phyloP scores from a whole-genome alignment of 129 eudicot species.

The Deinandra increscens region DNA sequence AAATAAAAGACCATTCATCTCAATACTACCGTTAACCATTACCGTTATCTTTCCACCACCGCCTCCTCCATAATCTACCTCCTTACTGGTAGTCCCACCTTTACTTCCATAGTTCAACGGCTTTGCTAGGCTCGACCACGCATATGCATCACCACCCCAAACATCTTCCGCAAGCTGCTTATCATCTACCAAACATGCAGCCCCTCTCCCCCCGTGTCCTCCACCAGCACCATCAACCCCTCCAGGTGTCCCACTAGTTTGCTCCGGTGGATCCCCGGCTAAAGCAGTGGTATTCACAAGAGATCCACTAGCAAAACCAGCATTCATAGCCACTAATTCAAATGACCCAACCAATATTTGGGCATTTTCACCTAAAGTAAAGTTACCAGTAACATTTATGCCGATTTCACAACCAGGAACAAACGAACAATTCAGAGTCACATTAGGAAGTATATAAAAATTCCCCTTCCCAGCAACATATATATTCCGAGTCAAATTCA shows the following conservation, averaged over 20 bases:
- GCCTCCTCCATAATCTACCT: slow-evolving; percentile 87
- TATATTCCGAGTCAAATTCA: slow-evolving; percentile 56
- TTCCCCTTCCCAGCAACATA: slow-evolving; percentile 82
- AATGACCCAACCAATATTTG: slow-evolving; percentile 48
- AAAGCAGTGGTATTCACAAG: slow-evolving; percentile 65
- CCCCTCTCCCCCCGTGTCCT: slow-evolving; percentile 93
- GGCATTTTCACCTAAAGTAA: slow-evolving; percentile 68
- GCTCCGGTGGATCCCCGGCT: slow-evolving; percentile 76
- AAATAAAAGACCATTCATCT: slow-evolving; percentile 71
- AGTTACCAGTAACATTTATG: slow-evolving; percentile 71
- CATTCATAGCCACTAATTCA: slow-evolving; percentile 55
- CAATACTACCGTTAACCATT: slow-evolving; percentile 37
- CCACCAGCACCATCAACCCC: slow-evolving; percentile 89
- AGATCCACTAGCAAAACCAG: slow-evolving; percentile 53
- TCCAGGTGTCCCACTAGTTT: slow-evolving; percentile 92
- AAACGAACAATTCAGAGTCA: slow-evolving; percentile 49
- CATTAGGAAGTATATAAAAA: slow-evolving; percentile 68
- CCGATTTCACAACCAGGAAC: slow-evolving; percentile 62
- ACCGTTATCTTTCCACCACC: slow-evolving; percentile 81
- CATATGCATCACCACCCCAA: slow-evolving; percentile 96
- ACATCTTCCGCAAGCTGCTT: slow-evolving; percentile 73
- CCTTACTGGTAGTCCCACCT: slow-evolving; percentile 85
- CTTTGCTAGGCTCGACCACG: slow-evolving; percentile 55
- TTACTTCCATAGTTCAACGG: slow-evolving; percentile 90
- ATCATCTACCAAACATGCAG: slow-evolving; percentile 72